A percentile compares a stretch with the other conserved stretches of the same genome.
phyloP scores from a whole-genome alignment of 768 basidiomycete species.

The Collybia mongolica region DNA sequence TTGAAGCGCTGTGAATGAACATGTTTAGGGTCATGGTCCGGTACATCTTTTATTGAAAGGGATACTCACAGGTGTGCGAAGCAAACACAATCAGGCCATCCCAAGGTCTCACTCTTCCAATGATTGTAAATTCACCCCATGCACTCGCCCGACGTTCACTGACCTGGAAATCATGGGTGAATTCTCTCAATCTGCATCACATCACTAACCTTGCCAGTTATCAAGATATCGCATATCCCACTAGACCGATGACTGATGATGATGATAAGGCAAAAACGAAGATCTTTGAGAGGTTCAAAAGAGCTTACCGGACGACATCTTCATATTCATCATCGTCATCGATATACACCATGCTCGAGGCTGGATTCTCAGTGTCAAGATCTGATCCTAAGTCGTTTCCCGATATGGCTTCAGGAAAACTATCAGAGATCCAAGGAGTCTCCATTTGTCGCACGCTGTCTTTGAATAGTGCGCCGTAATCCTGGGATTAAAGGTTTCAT shows the following conservation, averaged over 20 bases:
- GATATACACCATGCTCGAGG: constrained; percentile 16
- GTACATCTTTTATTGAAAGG: too few relatives aligned
- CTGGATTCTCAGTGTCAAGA: constrained; percentile 10
- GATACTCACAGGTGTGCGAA: constrained; percentile 42
- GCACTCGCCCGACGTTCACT: constrained; percentile 41
- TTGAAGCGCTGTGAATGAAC: constrained; percentile 18
- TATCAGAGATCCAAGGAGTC: constrained; percentile 27
- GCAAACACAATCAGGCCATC: constrained; percentile 47
- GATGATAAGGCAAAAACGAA: neutral
- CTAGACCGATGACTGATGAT: constrained; percentile 26
- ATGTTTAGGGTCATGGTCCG: too few relatives aligned
- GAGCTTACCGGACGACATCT: constrained; percentile 28
- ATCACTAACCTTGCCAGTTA: constrained; percentile 43
- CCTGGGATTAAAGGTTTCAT: constrained; percentile 44
- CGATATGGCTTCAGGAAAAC: constrained; percentile 30
- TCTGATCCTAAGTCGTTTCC: constrained; percentile 18
- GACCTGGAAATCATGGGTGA: constrained; percentile 26
- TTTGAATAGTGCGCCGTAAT: constrained; percentile 35
- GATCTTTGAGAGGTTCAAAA: constrained; percentile 8
- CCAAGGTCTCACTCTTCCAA: constrained; percentile 51
- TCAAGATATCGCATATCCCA: constrained; percentile 49
- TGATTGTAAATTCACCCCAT: constrained; percentile 46
- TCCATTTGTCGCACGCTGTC: constrained; percentile 28
- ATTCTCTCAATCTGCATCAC: neutral
- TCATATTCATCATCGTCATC: constrained; percentile 40